Evolutionary conservation across 495 filamentous ascomycete species (phyloP).

Genomic region (Acidomyces sp.): DNA sequence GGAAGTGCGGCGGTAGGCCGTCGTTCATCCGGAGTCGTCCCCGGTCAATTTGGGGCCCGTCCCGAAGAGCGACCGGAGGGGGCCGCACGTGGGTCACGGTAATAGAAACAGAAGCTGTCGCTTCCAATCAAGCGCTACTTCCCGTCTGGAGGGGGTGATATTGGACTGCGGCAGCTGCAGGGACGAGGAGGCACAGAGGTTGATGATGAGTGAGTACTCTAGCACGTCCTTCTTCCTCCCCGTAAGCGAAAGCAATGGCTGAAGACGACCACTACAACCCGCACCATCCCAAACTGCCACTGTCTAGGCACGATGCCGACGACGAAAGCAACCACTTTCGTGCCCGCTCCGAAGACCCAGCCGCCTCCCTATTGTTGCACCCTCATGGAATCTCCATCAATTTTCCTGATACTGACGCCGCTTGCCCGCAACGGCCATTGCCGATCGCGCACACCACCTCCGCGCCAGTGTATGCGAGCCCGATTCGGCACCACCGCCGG

Average conservation of each 20-base stretch:
- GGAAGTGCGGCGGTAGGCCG: too few species aligned
- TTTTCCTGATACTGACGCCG: conserved; percentile 16
- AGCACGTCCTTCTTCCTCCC: too few species aligned
- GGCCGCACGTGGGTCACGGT: too few species aligned
- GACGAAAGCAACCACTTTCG: conserved; percentile 1
- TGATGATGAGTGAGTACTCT: neutral
- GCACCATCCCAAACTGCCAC: neutral
- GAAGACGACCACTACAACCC: conserved; percentile 2
- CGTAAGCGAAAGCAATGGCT: conserved; percentile 8
- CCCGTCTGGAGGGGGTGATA: too few species aligned
- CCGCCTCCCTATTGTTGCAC: neutral
- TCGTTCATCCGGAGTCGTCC: too few species aligned
- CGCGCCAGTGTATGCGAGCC: conserved; percentile 28
- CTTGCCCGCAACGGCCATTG: too few species aligned
- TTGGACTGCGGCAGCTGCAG: too few species aligned
- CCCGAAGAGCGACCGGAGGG: too few species aligned
- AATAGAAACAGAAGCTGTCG: too few species aligned
- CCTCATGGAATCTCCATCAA: conserved; percentile 24
- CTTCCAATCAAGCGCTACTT: too few species aligned
- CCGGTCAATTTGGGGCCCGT: too few species aligned
- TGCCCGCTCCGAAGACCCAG: conserved; percentile 6
- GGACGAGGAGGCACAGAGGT: conserved; percentile 1
- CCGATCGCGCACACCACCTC: conserved; percentile 29
- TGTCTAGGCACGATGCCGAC: too few species aligned
- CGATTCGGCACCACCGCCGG: conserved; percentile 30